Base-by-base conservation (phyloP, 371 early-diverging fungal species). In the Rhizopus sp. region DNA sequence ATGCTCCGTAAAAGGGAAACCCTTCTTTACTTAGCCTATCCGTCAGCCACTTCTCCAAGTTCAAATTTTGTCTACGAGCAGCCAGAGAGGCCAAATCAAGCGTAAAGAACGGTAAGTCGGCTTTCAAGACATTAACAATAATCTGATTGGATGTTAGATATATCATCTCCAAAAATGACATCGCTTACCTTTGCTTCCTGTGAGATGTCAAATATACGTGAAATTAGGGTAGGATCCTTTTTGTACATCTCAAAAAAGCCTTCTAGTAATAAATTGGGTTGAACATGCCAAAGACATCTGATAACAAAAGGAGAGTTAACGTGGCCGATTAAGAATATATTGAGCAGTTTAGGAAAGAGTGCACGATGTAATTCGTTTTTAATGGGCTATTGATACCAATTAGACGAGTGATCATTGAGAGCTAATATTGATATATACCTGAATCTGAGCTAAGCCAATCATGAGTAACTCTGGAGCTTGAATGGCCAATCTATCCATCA, bases 21-120 rank as follows among this genome's bases (percentile, higher is more conserved):
- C 86, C 88, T 44, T 86, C 84, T 10, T 83, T 73, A 9, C 62
- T 69, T 4, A 93, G 68, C 53, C 81, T 80, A 37, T 90, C 91
- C 51, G 77, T 79, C 15, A 95, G 72, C 94, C 94, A 95, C 67
- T 90, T 93, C 54, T 92, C 94, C 15, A 95, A 64, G 61, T 92
- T 92, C 13, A 95, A 69, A 57, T 86, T 86, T 53, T 92, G 90
- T 59, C 93, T 65, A 29, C 92, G 78, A 5, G 87, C 87, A 34
- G 95, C 93, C 23, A 95, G 72, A 1, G 90, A 83, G 5, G 94
- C 93, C 37, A 95, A 69, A 53, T 94, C 95, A 30, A 95, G 83
- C 1, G 88, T 66, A 54, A 94, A 94, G 8, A 73, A 68, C 39
- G 80, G 89, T 1, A 85, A 77, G 54, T 88, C 85, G 31, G 81